phyloP scores from a whole-genome alignment of 192 early-diverging fungal genomes.

The Diversispora epigaea region DNA sequence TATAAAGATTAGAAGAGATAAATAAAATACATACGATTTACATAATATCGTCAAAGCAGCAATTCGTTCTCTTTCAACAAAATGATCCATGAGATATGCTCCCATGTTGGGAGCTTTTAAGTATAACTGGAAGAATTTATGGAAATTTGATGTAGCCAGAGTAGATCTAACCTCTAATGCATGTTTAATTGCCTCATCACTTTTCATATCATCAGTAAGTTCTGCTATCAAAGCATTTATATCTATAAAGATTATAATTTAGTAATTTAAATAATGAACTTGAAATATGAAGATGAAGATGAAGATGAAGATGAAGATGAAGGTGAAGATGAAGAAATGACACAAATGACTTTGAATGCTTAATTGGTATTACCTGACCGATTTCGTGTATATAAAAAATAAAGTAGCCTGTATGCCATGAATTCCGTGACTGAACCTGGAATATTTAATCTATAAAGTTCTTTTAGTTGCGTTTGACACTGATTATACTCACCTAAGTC shows the following conservation, averaged over 20 bases:
- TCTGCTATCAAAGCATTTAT: slow-evolving; percentile 75
- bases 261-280: neutral
- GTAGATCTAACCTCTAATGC: slow-evolving; percentile 83
- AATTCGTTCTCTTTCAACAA: slow-evolving; percentile 83
- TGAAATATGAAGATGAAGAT: too few species aligned
- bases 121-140: slow-evolving; percentile 81
- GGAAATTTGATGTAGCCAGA: slow-evolving; percentile 82
- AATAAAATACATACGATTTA: slow-evolving; percentile 60
- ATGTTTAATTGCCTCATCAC: slow-evolving; percentile 65
- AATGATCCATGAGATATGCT: slow-evolving; percentile 89
- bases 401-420: slow-evolving; percentile 90
- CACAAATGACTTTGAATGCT: neutral
- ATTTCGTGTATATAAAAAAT: slow-evolving; percentile 85
- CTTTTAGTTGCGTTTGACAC: slow-evolving; percentile 92
- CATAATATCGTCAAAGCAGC: slow-evolving; percentile 72
- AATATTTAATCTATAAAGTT: slow-evolving; percentile 74
- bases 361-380: slow-evolving; percentile 59
- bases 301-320: too few species aligned
- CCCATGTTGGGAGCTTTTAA: slow-evolving; percentile 79
- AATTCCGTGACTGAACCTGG: slow-evolving; percentile 85
- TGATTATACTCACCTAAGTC: slow-evolving; percentile 99
- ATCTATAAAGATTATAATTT: slow-evolving; percentile 50
- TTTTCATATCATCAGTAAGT: slow-evolving; percentile 69
- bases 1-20: neutral
- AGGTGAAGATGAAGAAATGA: slow-evolving; percentile 2